Base-by-base conservation (phyloP, 768 basidiomycete genomes). In the Lepiota subincarnata region DNA sequence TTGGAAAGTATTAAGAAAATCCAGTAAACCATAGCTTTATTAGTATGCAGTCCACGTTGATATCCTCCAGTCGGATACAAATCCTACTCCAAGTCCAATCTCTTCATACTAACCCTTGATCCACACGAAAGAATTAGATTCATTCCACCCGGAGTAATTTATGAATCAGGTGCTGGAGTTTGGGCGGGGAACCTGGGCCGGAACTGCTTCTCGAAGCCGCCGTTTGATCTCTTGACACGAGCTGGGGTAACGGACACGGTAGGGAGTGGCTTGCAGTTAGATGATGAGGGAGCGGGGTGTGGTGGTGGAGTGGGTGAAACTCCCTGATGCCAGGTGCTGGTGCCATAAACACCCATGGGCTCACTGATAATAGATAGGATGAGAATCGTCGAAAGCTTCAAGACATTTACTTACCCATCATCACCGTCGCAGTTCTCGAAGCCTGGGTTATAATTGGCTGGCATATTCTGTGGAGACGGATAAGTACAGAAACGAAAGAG, bases 341-440 rank as follows among this genome's bases (percentile, higher is more conserved):
- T 77, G 53, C 83, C 84, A 59, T 88, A 86, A 14, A 88, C 80
- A 42, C 86, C 86, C 83, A 86, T 86, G 0, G 85, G 82, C 57
- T 66, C 63, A 49, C 75, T 77, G 38, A 19, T 43, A 41, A 50
- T 28, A 20, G 18, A 48, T 58, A 38, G 57, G 28, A n/a, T n/a
- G n/a, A 24, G 55, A 31, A 11, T 19, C 24, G 22, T 24, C 11
- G 14, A 26, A 26, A 24, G 48, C 22, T n/a, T 37, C 16, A 41
- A 10, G 13, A 40, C 28, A 2, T 36, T 14, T 22, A 61, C 70
- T 58, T 60, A 77, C 72, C 74, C 77, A 26, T 83, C 67, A 26
- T 86, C 80, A 1, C 77, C 83, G 2, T 81, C 68, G 67, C 91
- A 93, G 28, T 79, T 74, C 60, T 87, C 83, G 66, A 83, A 92